These are phyloP conservation scores for Phytophthora ramorum DNA, from an alignment of 352 stramenopile genomes.

Conservation along the genomic window DNA sequence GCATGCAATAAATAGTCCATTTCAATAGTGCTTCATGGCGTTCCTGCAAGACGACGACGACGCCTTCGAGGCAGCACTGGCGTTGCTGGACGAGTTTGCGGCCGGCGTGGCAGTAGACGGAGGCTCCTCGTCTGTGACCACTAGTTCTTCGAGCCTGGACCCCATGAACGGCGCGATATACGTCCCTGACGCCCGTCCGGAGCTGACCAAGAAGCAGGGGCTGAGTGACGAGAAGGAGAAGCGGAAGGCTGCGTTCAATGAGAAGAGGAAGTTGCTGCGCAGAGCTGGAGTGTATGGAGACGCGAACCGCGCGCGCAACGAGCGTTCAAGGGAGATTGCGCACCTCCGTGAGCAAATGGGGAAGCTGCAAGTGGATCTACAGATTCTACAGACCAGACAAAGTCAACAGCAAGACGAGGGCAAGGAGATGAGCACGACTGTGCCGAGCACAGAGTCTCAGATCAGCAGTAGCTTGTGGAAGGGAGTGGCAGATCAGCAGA, in stretches of 20 bases:
- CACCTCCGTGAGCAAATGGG: slow-evolving; percentile 36
- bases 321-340: slow-evolving; percentile 44
- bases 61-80: slow-evolving; percentile 11
- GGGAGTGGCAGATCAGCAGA: slow-evolving; percentile 31
- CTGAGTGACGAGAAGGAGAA: slow-evolving; percentile 17
- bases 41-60: slow-evolving; percentile 20
- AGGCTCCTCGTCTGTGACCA: neutral
- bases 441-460: neutral
- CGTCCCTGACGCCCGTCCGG: neutral
- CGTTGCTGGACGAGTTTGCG: slow-evolving; percentile 21
- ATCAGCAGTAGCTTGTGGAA: slow-evolving; percentile 26
- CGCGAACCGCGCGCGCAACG: slow-evolving; percentile 39
- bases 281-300: slow-evolving; percentile 30
- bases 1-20: slow-evolving; percentile 1
- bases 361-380: slow-evolving; percentile 43
- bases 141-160: neutral
- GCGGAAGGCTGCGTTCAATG: slow-evolving; percentile 10
- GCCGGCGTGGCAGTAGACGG: neutral
- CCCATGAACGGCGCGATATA: neutral
- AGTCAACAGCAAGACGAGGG: neutral
- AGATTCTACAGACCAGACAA: slow-evolving; percentile 21
- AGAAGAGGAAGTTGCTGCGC: slow-evolving; percentile 23
- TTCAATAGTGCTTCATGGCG: slow-evolving; percentile 5
- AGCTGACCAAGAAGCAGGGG: neutral
- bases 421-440: neutral